These are phyloP conservation scores for Torrubiella hemipterigena DNA, from an alignment of 2,329 filamentous ascomycete genomes.

Conservation along the genomic window DNA sequence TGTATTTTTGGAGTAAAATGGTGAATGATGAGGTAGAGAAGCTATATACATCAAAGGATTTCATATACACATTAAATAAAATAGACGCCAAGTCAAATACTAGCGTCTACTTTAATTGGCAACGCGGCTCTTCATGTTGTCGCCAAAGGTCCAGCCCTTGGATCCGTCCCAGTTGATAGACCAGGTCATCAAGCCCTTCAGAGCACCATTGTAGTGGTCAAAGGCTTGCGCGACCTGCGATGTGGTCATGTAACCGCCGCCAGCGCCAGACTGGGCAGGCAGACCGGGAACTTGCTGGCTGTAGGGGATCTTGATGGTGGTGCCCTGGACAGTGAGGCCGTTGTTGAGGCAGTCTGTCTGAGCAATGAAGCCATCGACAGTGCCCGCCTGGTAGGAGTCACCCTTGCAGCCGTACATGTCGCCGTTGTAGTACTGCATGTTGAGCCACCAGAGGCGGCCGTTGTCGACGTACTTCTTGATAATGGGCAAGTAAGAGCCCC, in stretches of 20 bases:
- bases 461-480: constrained; percentile 24
- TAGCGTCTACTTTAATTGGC: too few species aligned
- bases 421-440: constrained; percentile 26
- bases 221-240: constrained; percentile 15
- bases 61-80: too few species aligned
- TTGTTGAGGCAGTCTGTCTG: constrained; percentile 22
- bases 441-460: constrained; percentile 22
- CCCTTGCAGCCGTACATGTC: constrained; percentile 22
- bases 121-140: constrained; percentile 13
- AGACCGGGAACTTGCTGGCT: constrained; percentile 21
- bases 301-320: constrained; percentile 19
- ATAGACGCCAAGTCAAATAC: too few species aligned
- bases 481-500: constrained; percentile 22
- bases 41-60: too few species aligned
- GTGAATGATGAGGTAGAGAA: too few species aligned
- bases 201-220: constrained; percentile 17
- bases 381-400: constrained; percentile 19
- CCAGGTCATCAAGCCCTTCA: constrained; percentile 24
- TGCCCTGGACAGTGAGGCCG: constrained; percentile 18
- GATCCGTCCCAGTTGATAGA: constrained; percentile 25
- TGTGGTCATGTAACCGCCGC: constrained; percentile 19
- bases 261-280: constrained; percentile 20
- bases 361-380: constrained; percentile 19
- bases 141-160: constrained; percentile 19
- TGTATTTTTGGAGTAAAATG: too few species aligned